These are phyloP conservation scores for Ceratocystis cubensis DNA, from an alignment of 2,329 filamentous ascomycete genomes.

Conservation along the genomic window DNA sequence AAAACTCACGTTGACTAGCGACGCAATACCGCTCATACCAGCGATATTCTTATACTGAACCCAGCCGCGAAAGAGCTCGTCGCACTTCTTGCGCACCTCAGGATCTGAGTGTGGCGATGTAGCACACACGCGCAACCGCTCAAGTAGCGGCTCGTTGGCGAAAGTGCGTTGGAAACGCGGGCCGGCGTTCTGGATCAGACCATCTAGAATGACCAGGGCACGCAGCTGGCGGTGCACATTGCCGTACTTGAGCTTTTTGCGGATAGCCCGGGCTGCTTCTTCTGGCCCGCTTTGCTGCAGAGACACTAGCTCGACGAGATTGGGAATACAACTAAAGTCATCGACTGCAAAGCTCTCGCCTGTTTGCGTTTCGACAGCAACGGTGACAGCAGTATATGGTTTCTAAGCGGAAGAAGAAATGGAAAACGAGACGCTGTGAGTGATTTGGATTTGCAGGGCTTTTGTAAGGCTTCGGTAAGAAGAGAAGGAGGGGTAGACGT, in stretches of 20 bases:
- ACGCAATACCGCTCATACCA: slow-evolving; percentile 68
- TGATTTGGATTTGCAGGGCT: neutral
- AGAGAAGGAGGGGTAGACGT: neutral
- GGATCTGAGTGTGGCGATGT: slow-evolving; percentile 74
- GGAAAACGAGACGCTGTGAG: neutral
- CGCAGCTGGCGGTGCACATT: slow-evolving; percentile 85
- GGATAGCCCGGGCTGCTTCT: slow-evolving; percentile 80
- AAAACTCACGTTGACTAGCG: slow-evolving; percentile 51
- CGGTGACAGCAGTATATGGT: slow-evolving; percentile 87
- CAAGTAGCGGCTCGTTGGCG: slow-evolving; percentile 79
- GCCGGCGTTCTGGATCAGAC: slow-evolving; percentile 87
- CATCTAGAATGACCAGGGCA: slow-evolving; percentile 78
- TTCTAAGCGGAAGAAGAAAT: slow-evolving; percentile 35
- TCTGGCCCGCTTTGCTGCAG: slow-evolving; percentile 75
- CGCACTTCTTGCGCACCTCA: slow-evolving; percentile 78
- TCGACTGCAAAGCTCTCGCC: slow-evolving; percentile 83
- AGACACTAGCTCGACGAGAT: slow-evolving; percentile 86
- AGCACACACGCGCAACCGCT: slow-evolving; percentile 77
- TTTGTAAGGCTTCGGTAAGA: neutral
- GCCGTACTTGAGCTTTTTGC: slow-evolving; percentile 98
- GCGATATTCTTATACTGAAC: slow-evolving; percentile 70
- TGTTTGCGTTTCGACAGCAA: slow-evolving; percentile 81
- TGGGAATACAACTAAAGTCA: slow-evolving; percentile 80
- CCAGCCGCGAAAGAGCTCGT: slow-evolving; percentile 78
- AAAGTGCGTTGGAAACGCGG: slow-evolving; percentile 75